Evolutionary conservation across 371 early-diverging fungal species (phyloP).

Genomic region (Mucor sp.): DNA sequence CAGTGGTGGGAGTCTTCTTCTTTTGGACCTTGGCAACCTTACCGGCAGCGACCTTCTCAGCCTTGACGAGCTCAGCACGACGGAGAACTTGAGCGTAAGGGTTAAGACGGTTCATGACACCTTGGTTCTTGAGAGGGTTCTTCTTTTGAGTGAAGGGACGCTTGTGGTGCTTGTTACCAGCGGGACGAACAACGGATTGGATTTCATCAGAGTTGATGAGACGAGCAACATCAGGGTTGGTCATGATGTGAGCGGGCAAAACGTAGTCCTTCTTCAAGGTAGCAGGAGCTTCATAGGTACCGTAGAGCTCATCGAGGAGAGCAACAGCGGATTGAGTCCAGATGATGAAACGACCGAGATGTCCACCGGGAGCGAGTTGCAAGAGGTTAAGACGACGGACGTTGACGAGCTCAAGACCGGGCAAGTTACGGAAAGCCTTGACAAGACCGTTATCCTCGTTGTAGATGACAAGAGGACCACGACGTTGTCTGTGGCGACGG

Average conservation of each 20-base stretch:
- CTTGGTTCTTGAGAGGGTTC: constrained; percentile 96
- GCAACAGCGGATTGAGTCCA: constrained; percentile 99
- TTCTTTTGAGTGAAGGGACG: constrained; percentile 94
- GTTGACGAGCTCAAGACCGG: constrained; percentile 97
- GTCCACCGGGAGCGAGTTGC: constrained; percentile 99
- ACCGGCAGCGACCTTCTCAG: constrained; percentile 65
- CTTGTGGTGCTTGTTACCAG: constrained; percentile 79
- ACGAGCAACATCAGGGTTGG: constrained; percentile 96
- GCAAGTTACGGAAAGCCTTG: constrained; percentile 99
- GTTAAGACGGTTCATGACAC: constrained; percentile 94
- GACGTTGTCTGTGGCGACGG: constrained; percentile 98
- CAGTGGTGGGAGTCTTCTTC: constrained; percentile 38
- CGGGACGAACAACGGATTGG: constrained; percentile 92
- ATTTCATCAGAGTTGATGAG: constrained; percentile 98
- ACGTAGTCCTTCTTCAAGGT: constrained; percentile 94
- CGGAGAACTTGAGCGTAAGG: constrained; percentile 93
- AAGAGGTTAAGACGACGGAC: constrained; percentile 97
- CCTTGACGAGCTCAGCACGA: constrained; percentile 78
- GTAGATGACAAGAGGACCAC: constrained; percentile 98
- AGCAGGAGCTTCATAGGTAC: constrained; percentile 83
- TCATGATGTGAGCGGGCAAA: constrained; percentile 88
- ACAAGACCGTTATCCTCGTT: constrained; percentile 94
- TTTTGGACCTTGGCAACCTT: constrained; percentile 68
- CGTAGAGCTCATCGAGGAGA: constrained; percentile 94
- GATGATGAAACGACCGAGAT: constrained; percentile 99